Evolutionary conservation across 371 early-diverging fungal species (phyloP), one percentile per base, ranked within the genome.

Genomic region (Rhizopus stolonifer): DNA sequence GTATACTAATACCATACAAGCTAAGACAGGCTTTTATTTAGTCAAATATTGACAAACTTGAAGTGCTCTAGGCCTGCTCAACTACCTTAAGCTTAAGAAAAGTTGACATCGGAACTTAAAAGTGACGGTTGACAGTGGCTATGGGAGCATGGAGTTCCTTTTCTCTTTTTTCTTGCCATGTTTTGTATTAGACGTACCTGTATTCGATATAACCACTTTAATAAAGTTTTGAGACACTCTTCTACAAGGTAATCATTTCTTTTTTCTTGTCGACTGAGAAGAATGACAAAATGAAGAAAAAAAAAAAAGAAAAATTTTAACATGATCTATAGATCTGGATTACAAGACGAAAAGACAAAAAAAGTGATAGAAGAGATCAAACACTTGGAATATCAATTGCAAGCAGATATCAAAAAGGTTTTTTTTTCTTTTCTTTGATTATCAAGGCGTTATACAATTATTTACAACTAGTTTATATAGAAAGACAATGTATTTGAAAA

Each of bases 351-450:
- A 11, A 46, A 62, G 15, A 67, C 65, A 3, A 66, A 63, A 7
- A 45, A 69, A 44, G 49, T 61, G 3, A 56, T 62, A 13, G 62
- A 67, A 13, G 70, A 73, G 24, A 67, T 73, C 49, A 60, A 63
- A 21, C 40, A 60, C 15, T 36, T 73, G 5, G 61, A 69, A 54
- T 61, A 67, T 31, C 46, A 65, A 31, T 31, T 65, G 0, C 70
- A 73, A 49, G 24, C 64, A 13, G 2, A 44, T 8, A 32, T 26
- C 14, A 38, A 47, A 24, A 29, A 33, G 21, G n/a, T 40, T 46
- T 31, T 18, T 6, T 43, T 15, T 29, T 26, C n/a, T n/a, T n/a
- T n/a, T n/a, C n/a, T n/a, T n/a, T n/a, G n/a, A n/a, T n/a, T n/a
- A n/a, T n/a, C n/a, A n/a, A n/a, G n/a, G n/a, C n/a, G n/a, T n/a